Percentiles rank a stretch among this genome's conserved stretches.
Evolutionary conservation across 768 basidiomycete species (phyloP).

Genomic region (Leucocoprinus birnbaumii): DNA sequence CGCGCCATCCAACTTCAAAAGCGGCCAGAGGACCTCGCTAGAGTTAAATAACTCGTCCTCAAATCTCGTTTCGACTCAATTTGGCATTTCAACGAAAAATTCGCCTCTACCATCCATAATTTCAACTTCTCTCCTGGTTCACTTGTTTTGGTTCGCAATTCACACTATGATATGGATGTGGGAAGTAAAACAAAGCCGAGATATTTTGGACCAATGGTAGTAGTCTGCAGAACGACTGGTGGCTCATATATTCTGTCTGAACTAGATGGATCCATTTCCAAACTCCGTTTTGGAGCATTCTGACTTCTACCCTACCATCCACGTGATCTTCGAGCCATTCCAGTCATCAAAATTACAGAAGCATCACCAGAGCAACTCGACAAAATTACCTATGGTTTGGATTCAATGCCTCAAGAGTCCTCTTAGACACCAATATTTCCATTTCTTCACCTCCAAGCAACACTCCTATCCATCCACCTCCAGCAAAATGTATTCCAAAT

Average conservation of each 20-base stretch:
- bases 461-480: no score
- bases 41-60: slow-evolving; percentile 16
- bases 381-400: background rate
- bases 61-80: slow-evolving; percentile 9
- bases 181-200: slow-evolving; percentile 23
- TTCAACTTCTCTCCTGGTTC: slow-evolving; percentile 21
- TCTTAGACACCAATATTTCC: no score
- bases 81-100: slow-evolving; percentile 22
- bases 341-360: no score
- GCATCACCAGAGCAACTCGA: background rate
- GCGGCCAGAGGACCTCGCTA: slow-evolving; percentile 19
- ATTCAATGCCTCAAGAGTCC: no score
- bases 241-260: slow-evolving; percentile 25
- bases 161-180: slow-evolving; percentile 20
- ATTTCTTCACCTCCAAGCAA: no score
- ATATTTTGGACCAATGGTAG: slow-evolving; percentile 31
- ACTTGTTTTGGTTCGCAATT: slow-evolving; percentile 31
- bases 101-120: slow-evolving; percentile 13
- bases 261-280: slow-evolving; percentile 20
- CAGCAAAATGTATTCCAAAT: no score
- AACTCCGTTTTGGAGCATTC: slow-evolving; percentile 17
- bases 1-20: slow-evolving; percentile 23
- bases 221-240: slow-evolving; percentile 20
- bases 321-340: background rate
- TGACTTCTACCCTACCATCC: slow-evolving; percentile 19